Evolutionary conservation across 148 eudicot genomes (phyloP), one percentile per base, ranked within the genome.

Genomic region (Silene uniflora): DNA sequence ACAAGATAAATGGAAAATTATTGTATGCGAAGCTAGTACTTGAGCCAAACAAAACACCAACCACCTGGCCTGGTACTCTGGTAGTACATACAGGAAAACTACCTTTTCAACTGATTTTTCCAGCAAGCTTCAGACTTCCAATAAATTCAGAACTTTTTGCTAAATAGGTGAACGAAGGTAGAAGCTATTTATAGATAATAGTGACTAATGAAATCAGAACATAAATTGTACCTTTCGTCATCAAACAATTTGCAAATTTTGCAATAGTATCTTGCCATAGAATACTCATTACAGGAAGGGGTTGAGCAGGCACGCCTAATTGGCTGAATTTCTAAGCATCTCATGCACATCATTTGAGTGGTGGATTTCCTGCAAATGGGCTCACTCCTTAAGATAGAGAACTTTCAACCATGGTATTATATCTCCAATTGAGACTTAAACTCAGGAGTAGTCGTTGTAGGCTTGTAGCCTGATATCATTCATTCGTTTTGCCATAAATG

Each of bases 341-440:
- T 81, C 99, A 96, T 96, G 83, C 99, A 96, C 97, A 92, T 91
- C 98, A 96, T 96, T 58, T 89, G 80, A 68, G 86, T 81, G 16
- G 84, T 89, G 76, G 90, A 78, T 86, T 89, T 91, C 83, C 99
- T 95, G 98, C 80, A 83, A 23, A 81, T 29, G 80, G 60, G 65
- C 46, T 24, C 44, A 77, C 54, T 44, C 62, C 25, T 65, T 62
- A 46, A 25, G 72, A 71, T 79, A 69, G 19, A 54, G 23, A 63
- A 66, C 66, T 14, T 54, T 22, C 25, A 75, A 61, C 56, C 56
- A 16, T 49, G 16, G 54, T 49, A 49, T 49, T 10, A 49, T 0
- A 14, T 52, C 56, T 52, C 2, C 17, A 1, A 52, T 13, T 52
- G 56, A 52, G 17, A 52, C 56, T 52, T 52, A 18, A 52, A 2